A percentile compares a stretch with the other conserved stretches of the same genome.
These are phyloP conservation scores for Cladosporium sp. DNA, from an alignment of 2,329 filamentous ascomycete genomes.

Conservation along the genomic window DNA sequence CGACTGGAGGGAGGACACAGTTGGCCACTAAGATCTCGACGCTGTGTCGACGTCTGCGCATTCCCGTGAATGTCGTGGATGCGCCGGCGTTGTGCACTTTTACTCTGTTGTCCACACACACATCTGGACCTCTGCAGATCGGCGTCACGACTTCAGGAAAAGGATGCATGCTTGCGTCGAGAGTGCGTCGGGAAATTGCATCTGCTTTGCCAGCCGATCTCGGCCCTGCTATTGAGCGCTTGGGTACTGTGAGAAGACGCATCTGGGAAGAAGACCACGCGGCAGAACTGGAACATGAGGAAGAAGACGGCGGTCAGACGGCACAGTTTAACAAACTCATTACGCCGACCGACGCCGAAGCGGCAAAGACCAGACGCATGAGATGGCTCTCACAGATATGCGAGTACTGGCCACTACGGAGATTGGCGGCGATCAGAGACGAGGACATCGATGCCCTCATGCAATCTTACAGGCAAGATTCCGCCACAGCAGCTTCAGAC, in stretches of 20 bases:
- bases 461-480: constrained; percentile 63
- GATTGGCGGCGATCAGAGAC: constrained; percentile 77
- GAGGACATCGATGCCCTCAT: constrained; percentile 76
- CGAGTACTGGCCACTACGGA: constrained; percentile 94
- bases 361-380: constrained; percentile 77
- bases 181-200: constrained; percentile 86
- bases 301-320: constrained; percentile 71
- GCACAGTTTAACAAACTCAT: constrained; percentile 84
- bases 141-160: constrained; percentile 94
- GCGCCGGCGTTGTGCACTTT: constrained; percentile 85
- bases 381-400: constrained; percentile 95
- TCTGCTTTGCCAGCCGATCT: constrained; percentile 74
- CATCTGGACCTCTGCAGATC: constrained; percentile 88
- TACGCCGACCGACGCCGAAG: constrained; percentile 70
- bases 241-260: constrained; percentile 71
- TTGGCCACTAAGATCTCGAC: constrained; percentile 65
- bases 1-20: constrained; percentile 55
- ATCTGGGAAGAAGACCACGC: constrained; percentile 75
- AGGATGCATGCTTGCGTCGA: constrained; percentile 88
- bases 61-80: constrained; percentile 92
- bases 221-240: constrained; percentile 72
- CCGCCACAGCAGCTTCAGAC: constrained; percentile 32
- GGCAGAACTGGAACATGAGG: constrained; percentile 49
- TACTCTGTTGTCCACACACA: constrained; percentile 82
- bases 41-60: constrained; percentile 75